A percentile compares a stretch with the other conserved stretches of the same genome.
Conservation (phyloP, 371 early-diverging fungal species). For the Mucor indicus region DNA sequence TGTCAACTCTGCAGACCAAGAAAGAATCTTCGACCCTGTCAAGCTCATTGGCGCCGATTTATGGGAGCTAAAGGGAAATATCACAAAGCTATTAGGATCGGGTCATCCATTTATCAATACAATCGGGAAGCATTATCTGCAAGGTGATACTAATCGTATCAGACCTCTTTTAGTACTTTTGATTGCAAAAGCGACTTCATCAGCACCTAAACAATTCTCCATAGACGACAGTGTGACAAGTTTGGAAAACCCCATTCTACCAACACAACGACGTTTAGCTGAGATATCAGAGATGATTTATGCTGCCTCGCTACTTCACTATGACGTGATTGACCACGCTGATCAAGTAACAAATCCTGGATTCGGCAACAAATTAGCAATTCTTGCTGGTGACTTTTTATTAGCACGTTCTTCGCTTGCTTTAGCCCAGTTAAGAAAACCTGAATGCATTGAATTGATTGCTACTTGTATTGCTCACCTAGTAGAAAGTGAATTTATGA, state of each 20-base stretch:
- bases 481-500: slow-evolving; percentile 97
- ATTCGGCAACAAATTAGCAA: slow-evolving; percentile 97
- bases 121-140: slow-evolving; percentile 87
- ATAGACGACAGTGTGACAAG: slow-evolving; percentile 15
- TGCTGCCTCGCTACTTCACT: slow-evolving; percentile 92
- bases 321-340: slow-evolving; percentile 91
- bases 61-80: slow-evolving; percentile 80
- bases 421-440: slow-evolving; percentile 80
- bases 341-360: slow-evolving; percentile 78
- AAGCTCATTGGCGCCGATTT: slow-evolving; percentile 79
- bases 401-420: slow-evolving; percentile 91
- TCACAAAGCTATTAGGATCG: slow-evolving; percentile 74
- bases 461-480: slow-evolving; percentile 90
- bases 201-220: slow-evolving; percentile 17
- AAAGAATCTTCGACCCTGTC: slow-evolving; percentile 51
- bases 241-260: slow-evolving; percentile 57
- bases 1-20: slow-evolving; percentile 43
- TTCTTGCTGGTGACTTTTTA: slow-evolving; percentile 93
- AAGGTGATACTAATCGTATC: slow-evolving; percentile 86
- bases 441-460: slow-evolving; percentile 90
- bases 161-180: slow-evolving; percentile 91
- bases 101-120: slow-evolving; percentile 88
- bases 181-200: slow-evolving; percentile 76
- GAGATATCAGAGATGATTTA: slow-evolving; percentile 98
- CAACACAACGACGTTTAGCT: slow-evolving; percentile 89